Conservation (phyloP, 257 asterid genomes). For the Perilla frutescens region DNA sequence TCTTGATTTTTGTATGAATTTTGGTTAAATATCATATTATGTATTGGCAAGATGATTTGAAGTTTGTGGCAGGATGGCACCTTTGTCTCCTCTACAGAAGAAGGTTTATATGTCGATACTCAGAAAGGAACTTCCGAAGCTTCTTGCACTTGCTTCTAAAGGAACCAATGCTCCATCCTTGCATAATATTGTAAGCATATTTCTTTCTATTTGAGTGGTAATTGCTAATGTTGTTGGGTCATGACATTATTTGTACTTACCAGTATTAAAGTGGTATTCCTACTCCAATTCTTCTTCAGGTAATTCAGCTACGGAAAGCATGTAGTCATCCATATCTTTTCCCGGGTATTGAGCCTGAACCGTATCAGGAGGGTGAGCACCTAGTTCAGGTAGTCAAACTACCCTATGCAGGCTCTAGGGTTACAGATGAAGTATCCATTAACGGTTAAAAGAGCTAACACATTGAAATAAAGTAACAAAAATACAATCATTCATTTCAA, state of each 20-base stretch:
- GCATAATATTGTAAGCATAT: constrained; percentile 74
- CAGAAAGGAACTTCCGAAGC: constrained; percentile 87
- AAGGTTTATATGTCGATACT: constrained; percentile 83
- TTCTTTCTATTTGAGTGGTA: constrained; percentile 9
- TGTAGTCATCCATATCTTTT: constrained; percentile 98
- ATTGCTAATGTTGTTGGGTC: constrained; percentile 16
- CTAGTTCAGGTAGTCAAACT: constrained; percentile 75
- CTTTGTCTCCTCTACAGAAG: constrained; percentile 79
- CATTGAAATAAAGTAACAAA: neutral
- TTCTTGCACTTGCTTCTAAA: constrained; percentile 87
- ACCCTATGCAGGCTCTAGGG: constrained; percentile 28
- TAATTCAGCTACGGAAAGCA: constrained; percentile 93
- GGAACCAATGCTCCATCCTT: constrained; percentile 68
- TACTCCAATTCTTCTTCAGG: constrained; percentile 56
- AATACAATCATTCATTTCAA: constrained; percentile 24
- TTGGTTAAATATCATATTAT: constrained; percentile 5
- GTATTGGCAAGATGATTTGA: constrained; percentile 32
- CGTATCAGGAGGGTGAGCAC: constrained; percentile 98
- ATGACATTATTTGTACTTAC: constrained; percentile 21
- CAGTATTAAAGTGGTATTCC: constrained; percentile 3
- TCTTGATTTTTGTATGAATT: neutral
- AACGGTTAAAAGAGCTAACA: constrained; percentile 20
- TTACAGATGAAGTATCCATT: constrained; percentile 5
- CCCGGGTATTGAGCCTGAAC: constrained; percentile 98
- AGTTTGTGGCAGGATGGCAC: constrained; percentile 70